These are phyloP conservation scores for Handroanthus guayacan DNA, from an alignment of 257 asterid genomes.

Conservation along the genomic window DNA sequence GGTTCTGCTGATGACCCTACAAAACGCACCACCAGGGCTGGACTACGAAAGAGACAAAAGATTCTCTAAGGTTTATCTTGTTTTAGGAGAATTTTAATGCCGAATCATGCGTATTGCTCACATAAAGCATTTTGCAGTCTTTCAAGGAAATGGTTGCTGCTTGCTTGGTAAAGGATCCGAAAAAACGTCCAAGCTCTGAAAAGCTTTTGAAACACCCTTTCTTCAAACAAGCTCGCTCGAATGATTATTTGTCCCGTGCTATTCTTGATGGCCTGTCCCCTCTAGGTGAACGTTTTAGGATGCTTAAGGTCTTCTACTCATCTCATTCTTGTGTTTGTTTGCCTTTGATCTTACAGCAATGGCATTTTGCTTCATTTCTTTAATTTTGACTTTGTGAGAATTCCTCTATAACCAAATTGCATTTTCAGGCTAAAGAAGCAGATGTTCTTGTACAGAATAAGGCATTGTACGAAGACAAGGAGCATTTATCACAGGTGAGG, in stretches of 20 bases:
- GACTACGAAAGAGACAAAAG: slow-evolving; percentile 97
- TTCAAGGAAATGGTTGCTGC: slow-evolving; percentile 96
- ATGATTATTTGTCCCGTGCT: slow-evolving; percentile 72
- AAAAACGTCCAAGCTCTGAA: slow-evolving; percentile 95
- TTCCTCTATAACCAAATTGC: slow-evolving; percentile 34
- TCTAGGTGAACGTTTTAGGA: slow-evolving; percentile 96
- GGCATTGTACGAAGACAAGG: slow-evolving; percentile 85
- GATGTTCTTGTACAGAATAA: slow-evolving; percentile 82
- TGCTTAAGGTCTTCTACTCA: slow-evolving; percentile 85
- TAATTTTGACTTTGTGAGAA: slow-evolving; percentile 21
- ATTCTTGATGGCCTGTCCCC: slow-evolving; percentile 81
- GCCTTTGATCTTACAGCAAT: slow-evolving; percentile 26
- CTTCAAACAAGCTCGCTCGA: slow-evolving; percentile 76
- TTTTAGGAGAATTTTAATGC: slow-evolving; percentile 34
- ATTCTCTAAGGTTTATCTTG: slow-evolving; percentile 85
- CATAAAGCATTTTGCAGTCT: slow-evolving; percentile 62
- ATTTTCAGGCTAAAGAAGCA: slow-evolving; percentile 90
- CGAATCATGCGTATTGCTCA: slow-evolving; percentile 40
- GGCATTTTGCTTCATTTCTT: slow-evolving; percentile 25
- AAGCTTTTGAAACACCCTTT: slow-evolving; percentile 97
- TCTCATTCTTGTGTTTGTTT: slow-evolving; percentile 45
- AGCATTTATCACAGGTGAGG: slow-evolving; percentile 89
- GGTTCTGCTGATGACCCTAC: slow-evolving; percentile 98
- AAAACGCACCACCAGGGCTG: slow-evolving; percentile 99
- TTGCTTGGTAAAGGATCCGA: slow-evolving; percentile 99